Evolutionary conservation across 2,329 filamentous ascomycete species (phyloP), one percentile per base, ranked within the genome.

Genomic region (Proliferodiscus dingleyae): DNA sequence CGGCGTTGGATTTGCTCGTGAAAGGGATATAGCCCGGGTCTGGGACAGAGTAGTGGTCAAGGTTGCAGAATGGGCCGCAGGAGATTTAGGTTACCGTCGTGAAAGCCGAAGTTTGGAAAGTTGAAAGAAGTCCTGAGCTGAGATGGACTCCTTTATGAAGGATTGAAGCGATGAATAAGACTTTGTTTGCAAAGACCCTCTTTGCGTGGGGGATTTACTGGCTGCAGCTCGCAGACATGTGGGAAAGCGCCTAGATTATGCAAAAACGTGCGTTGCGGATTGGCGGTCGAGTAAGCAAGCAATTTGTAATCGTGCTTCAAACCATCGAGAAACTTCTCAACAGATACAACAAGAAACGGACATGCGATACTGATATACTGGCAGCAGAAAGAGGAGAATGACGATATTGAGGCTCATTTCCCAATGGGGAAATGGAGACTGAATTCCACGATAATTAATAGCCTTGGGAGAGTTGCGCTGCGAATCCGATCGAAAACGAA

Each of bases 241-340:
- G 40, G 48, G 46, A 29, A 41, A 49, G 29, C 43, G 51, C 41
- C 44, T 37, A 50, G 41, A 45, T 40, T 41, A 50, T 53, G 54
- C 56, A 37, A n/a, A n/a, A 34, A 56, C 56, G 56, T 56, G 56
- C 41, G 42, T 30, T 22, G 43, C 16, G 41, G 41, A 56, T 51
- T 55, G 54, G 56, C 54, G 44, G 45, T 44, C 13, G 22, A 46
- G 47, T 50, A 50, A 46, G 45, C 28, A 46, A 42, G 32, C 41
- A 45, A 51, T 54, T 49, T 40, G 49, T 51, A 51, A 53, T 43
- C 37, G 50, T 41, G 43, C 48, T 38, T 32, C 22, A 45, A 49
- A 47, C 18, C 24, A 21, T 3, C 15, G n/a, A 21, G 7, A 30
- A 28, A 23, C 40, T 23, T 21, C 11, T 13, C 30, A 32, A 15